Evolutionary conservation across 2,329 filamentous ascomycete genomes (phyloP).

Genomic region (Rugonectria rugulosa): DNA sequence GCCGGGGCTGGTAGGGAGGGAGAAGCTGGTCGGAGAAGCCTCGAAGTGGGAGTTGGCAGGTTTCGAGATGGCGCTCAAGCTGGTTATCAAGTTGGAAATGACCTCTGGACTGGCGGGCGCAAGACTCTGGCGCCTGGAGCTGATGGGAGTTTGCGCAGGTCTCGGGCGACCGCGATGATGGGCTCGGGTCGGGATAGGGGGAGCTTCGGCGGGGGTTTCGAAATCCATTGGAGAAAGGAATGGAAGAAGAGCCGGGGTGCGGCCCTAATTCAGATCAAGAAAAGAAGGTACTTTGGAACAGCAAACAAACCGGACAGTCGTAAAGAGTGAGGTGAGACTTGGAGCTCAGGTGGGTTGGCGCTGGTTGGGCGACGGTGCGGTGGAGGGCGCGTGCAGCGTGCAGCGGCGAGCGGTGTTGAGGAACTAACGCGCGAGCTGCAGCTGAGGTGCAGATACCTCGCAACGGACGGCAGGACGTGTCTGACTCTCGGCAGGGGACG

Average conservation of each 20-base stretch:
- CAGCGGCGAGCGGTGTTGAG: not conserved
- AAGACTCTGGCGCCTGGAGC: constrained; percentile 34
- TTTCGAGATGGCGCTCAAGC: constrained; percentile 70
- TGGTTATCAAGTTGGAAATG: constrained; percentile 75
- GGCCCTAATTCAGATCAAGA: constrained; percentile 4
- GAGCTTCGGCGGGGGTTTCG: constrained; percentile 36
- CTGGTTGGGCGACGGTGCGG: not conserved
- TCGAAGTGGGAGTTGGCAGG: constrained; percentile 77
- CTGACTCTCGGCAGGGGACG: too few species aligned
- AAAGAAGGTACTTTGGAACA: constrained; percentile 1
- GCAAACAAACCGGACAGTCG: not conserved
- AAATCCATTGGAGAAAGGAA: constrained; percentile 38
- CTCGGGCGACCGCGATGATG: constrained; percentile 28
- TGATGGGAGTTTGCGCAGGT: constrained; percentile 27
- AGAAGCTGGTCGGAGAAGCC: constrained; percentile 53
- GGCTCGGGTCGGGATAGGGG: constrained; percentile 43
- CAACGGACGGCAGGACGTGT: not conserved
- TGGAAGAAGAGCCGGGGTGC: constrained; percentile 5
- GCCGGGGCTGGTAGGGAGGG: constrained; percentile 45
- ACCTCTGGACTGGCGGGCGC: constrained; percentile 70
- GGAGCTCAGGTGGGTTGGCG: too few species aligned
- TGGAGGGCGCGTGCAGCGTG: not conserved
- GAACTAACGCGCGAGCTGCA: not conserved
- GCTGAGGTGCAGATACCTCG: not conserved
- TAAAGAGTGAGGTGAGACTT: not conserved